Evolutionary conservation across 106 monocot species (phyloP).

Genomic region (Apostasia shenzhenica): DNA sequence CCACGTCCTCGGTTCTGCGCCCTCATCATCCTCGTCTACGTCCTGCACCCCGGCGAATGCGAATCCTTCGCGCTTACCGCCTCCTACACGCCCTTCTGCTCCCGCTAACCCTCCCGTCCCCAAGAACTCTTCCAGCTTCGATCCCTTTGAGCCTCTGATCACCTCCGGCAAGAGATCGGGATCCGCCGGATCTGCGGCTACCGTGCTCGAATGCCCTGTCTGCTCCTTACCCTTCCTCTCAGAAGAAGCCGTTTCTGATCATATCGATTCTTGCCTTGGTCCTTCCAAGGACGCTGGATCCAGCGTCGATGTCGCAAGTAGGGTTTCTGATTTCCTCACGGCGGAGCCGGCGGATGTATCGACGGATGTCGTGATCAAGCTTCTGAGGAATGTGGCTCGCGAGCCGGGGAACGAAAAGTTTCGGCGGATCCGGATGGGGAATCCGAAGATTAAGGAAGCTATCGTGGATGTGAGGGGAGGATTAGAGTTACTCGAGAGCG

Average conservation of each 20-base stretch:
- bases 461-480: conserved; percentile 57
- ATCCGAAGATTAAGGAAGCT: conserved; percentile 85
- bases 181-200: not conserved
- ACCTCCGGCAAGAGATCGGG: conserved; percentile 18
- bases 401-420: conserved; percentile 81
- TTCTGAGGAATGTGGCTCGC: conserved; percentile 52
- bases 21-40: conserved; percentile 23
- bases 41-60: conserved; percentile 8
- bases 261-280: conserved; percentile 51
- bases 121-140: conserved; percentile 16
- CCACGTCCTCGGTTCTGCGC: conserved; percentile 60
- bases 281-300: not conserved
- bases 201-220: conserved; percentile 40
- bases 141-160: conserved; percentile 32
- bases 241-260: conserved; percentile 41
- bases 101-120: conserved; percentile 3
- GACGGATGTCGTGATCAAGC: conserved; percentile 46
- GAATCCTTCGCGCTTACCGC: conserved; percentile 4
- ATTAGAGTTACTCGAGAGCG: conserved; percentile 59
- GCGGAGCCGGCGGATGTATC: conserved; percentile 24
- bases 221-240: conserved; percentile 42
- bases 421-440: conserved; percentile 75
- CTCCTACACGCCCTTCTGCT: conserved; percentile 4
- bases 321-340: conserved; percentile 39
- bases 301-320: not conserved